Base-by-base conservation (phyloP, 306 rosid genomes). In the Amphicarpaea edgeworthii region DNA sequence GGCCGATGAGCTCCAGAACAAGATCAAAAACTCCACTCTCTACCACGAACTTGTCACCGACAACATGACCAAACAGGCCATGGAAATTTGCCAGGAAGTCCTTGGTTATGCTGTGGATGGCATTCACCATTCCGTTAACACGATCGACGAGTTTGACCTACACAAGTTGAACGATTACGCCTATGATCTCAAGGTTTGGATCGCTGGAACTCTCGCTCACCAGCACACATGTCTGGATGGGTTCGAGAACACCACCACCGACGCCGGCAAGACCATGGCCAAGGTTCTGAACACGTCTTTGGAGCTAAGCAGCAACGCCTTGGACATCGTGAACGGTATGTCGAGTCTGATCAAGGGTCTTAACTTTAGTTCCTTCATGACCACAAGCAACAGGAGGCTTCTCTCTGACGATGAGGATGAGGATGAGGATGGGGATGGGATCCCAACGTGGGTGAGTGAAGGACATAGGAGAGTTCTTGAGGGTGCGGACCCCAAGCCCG, bases 201-300 rank as follows among this genome's bases (percentile, higher is more conserved):
- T 95, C 1, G 67, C 89, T 1, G 99, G 80, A 1, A 85, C 97
- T 5, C 73, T 95, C 14, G 75, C 93, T 0, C 90, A 86, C 79
- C 91, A 92, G 34, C 86, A 84, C 0, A 89, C 97, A 1, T 95
- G 99, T 68, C 58, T 92, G 41, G 97, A 90, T 1, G 97, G 89
- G 0, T 95, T 95, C 34, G 81, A 84, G 58, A 83, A 89, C 85
- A 81, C 89, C 3, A 80, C 82, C 2, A 87, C 93, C 1, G 70
- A 88, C 0, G 91, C 91, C 0, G 93, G 91, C 0, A 68, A 83
- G 8, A 83, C 76, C 23, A 95, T 95, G 91, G 38, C 81, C 15
- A 3, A 26, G 12, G 58, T 79, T 15, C 75, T 95, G 57, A 90
- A 86, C 9, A 10, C 79, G 1, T 79, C 97, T 0, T 65, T 79